Evolutionary conservation across 2,329 filamentous ascomycete species (phyloP), one percentile per base, ranked within the genome.

Genomic region (Cercospora citrullina): DNA sequence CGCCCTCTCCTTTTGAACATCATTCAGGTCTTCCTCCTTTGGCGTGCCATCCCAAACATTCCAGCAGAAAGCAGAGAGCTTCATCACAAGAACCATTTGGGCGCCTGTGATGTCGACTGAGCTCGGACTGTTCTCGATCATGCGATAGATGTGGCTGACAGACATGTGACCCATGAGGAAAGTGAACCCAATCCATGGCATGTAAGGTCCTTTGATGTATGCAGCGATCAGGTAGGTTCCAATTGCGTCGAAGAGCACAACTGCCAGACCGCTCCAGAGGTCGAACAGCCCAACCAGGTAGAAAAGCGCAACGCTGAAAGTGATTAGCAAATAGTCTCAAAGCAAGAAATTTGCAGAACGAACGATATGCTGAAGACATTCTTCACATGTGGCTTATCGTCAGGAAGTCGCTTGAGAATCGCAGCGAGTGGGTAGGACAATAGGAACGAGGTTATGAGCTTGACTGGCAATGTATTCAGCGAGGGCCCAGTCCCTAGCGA

Each of bases 21-120:
- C 92, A 0, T 91, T 92, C n/a, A 99, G 87, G 67, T 94, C 88
- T 53, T 90, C 86, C 18, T 90, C 88, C 3, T 92, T 89, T 21
- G 96, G 85, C 67, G 90, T 89, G 21, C 95, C 96, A 79, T 99
- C 95, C 75, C 95, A 93, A 8, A 98, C 90, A 77, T 98, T 98
- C 95, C 95, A 99, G 82, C 93, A 96, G 77, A 99, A 99, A 5
- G 94, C 91, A 23, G 90, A 93, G 39, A 99, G 87, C 78, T 99
- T 99, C 93, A 99, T 99, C 71, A 98, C 90, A 74, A 98, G 82
- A 36, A 99, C 95, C 95, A 99, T 99, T 80, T 99, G 95, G 1
- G 94, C 93, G 69, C 86, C 94, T 0, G 94, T 97, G 73, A 99
- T 94, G 78, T 99, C 95, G 68, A 97, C 85, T 1, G 82, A 80